These are phyloP conservation scores for Hypocreales sp. DNA, from an alignment of 2,329 filamentous ascomycete species.

Conservation along the genomic window DNA sequence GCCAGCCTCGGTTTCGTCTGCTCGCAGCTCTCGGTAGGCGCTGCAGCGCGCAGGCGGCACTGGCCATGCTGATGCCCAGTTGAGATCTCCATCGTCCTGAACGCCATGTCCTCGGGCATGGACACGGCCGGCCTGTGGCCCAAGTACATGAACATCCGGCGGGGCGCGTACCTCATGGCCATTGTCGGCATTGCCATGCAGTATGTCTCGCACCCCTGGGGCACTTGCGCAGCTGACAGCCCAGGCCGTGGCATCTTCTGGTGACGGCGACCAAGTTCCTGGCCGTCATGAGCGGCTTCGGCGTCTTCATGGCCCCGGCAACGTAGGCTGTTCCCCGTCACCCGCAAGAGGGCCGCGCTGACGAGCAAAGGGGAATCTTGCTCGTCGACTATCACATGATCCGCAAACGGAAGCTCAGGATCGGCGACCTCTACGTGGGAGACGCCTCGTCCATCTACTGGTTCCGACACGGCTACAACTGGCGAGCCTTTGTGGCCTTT, in stretches of 20 bases:
- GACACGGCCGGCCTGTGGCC: conserved; percentile 37
- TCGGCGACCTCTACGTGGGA: conserved; percentile 19
- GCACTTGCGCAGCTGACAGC: too few relatives aligned
- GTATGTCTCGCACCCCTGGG: conserved; percentile 5
- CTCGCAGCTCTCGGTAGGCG: conserved; percentile 11
- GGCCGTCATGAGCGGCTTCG: conserved; percentile 11
- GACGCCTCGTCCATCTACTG: conserved; percentile 19
- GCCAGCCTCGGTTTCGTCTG: conserved; percentile 9
- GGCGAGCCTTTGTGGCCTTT: conserved; percentile 16
- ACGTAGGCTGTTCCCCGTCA: conserved; percentile 3
- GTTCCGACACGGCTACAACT: conserved; percentile 19
- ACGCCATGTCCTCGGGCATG: conserved; percentile 35
- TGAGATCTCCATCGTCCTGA: conserved; percentile 19
- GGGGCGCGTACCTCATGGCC: conserved; percentile 32
- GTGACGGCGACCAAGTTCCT: conserved; percentile 12
- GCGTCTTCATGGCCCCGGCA: conserved; percentile 9
- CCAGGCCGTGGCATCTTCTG: conserved; percentile 14
- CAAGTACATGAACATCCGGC: conserved; percentile 37
- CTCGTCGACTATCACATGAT: conserved; percentile 14
- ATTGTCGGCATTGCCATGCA: conserved; percentile 20
- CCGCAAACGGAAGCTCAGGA: conserved; percentile 18
- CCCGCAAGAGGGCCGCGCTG: too few relatives aligned
- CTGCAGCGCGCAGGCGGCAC: too few relatives aligned
- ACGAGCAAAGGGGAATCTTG: conserved; percentile 10
- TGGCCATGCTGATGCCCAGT: too few relatives aligned